Evolutionary conservation across 129 eudicot species (phyloP).

Genomic region (Tanacetum coccineum): DNA sequence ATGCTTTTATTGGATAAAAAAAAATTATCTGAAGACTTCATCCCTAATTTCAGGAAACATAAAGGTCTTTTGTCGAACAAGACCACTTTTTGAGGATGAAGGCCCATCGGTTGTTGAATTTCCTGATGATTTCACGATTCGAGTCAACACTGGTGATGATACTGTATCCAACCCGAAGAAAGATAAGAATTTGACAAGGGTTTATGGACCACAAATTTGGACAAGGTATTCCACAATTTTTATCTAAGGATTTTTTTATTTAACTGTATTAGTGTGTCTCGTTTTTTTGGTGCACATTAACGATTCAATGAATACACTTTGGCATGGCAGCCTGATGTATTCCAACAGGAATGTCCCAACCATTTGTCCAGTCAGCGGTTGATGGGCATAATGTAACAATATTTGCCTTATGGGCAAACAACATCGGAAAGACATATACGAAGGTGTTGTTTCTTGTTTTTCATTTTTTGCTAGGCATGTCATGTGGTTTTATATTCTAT

Average conservation of each 20-base stretch:
- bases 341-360: slow-evolving; percentile 92
- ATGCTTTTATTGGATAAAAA: no score
- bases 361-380: slow-evolving; percentile 98
- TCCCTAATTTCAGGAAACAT: slow-evolving; percentile 64
- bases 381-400: slow-evolving; percentile 94
- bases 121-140: slow-evolving; percentile 82
- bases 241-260: slow-evolving; percentile 17
- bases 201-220: slow-evolving; percentile 98
- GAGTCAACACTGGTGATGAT: slow-evolving; percentile 76
- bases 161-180: slow-evolving; percentile 76
- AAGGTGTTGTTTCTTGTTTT: slow-evolving; percentile 57
- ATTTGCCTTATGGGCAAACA: slow-evolving; percentile 92
- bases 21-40: slow-evolving; percentile 6
- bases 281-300: slow-evolving; percentile 18
- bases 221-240: slow-evolving; percentile 61
- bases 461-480: slow-evolving; percentile 2
- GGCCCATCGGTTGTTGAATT: slow-evolving; percentile 83
- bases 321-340: slow-evolving; percentile 82
- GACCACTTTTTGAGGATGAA: slow-evolving; percentile 98
- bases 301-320: slow-evolving; percentile 18
- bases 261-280: slow-evolving; percentile 10
- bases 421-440: slow-evolving; percentile 83
- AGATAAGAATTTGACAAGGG: slow-evolving; percentile 98
- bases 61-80: slow-evolving; percentile 84
- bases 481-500: not conserved